phyloP scores from a whole-genome alignment of 441 rosid genomes.

The Pelargonium citronellum region DNA sequence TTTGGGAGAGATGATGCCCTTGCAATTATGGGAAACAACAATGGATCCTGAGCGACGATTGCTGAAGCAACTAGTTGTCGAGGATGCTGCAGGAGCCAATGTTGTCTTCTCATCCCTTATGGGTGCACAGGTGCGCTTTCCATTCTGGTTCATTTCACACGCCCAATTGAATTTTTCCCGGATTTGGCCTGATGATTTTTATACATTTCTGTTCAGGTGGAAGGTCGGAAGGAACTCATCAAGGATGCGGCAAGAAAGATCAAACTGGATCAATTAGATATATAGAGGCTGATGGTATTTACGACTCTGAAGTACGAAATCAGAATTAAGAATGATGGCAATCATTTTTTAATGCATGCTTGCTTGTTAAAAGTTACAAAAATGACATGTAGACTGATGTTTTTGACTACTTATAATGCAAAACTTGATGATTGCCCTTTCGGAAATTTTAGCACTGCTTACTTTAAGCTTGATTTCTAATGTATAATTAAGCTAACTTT shows the following conservation, averaged over 20 bases:
- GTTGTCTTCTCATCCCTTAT: constrained; percentile 68
- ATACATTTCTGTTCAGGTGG: constrained; percentile 43
- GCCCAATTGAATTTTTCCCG: neutral
- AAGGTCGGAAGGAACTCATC: constrained; percentile 69
- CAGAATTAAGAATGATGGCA: neutral
- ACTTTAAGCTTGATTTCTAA: no score
- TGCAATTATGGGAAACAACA: constrained; percentile 85
- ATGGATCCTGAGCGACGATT: constrained; percentile 69
- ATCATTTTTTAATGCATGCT: neutral
- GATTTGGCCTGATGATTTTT: neutral
- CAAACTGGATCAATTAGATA: constrained; percentile 62
- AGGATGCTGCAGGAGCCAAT: constrained; percentile 66
- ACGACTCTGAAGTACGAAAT: neutral
- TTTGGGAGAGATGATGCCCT: constrained; percentile 95
- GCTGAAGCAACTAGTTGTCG: constrained; percentile 62
- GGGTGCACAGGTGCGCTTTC: constrained; percentile 61
- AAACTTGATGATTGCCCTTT: no score
- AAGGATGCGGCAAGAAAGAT: constrained; percentile 50
- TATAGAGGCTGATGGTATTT: constrained; percentile 25
- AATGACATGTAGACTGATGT: no score
- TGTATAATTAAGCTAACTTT: no score
- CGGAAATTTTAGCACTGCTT: no score
- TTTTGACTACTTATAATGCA: no score
- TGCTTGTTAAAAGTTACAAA: no score
- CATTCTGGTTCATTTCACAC: neutral